phyloP scores from a whole-genome alignment of 768 basidiomycete genomes.

The Boletellus ananas region DNA sequence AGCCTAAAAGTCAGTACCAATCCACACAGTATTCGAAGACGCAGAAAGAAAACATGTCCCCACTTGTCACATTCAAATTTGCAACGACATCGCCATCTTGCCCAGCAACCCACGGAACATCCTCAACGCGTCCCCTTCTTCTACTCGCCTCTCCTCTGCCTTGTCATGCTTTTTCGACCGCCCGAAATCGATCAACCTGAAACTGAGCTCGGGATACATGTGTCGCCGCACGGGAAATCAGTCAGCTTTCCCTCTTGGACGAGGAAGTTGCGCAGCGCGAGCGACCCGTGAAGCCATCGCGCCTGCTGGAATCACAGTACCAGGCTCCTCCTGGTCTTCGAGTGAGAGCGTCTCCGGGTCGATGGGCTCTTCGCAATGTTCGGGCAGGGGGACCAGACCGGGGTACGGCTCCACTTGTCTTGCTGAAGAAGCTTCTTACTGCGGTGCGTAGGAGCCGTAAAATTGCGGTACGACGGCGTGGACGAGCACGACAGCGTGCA shows the following conservation, averaged over 20 bases:
- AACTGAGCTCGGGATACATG: constrained; percentile 25
- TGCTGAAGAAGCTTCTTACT: neutral
- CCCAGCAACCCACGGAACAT: neutral
- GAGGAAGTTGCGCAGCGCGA: constrained; percentile 42
- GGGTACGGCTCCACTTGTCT: constrained; percentile 8
- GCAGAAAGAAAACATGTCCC: too few species aligned
- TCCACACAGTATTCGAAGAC: too few species aligned
- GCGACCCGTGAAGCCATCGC: constrained; percentile 39
- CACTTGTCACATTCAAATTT: neutral
- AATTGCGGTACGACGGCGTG: constrained; percentile 57
- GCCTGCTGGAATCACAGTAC: constrained; percentile 39
- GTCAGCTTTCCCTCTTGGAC: constrained; percentile 41
- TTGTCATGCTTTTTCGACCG: constrained; percentile 22
- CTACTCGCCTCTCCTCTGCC: neutral
- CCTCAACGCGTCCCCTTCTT: constrained; percentile 4
- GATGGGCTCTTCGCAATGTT: constrained; percentile 43
- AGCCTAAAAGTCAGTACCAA: too few species aligned
- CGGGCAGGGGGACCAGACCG: constrained; percentile 45
- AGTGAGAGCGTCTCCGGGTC: constrained; percentile 21
- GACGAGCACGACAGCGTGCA: constrained; percentile 44
- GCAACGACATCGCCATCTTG: constrained; percentile 5
- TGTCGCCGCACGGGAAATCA: constrained; percentile 13
- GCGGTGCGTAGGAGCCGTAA: constrained; percentile 54
- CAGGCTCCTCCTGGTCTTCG: constrained; percentile 40
- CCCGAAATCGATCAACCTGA: constrained; percentile 52